These are phyloP conservation scores for Apiotrichum veenhuisii DNA, from an alignment of 1,284 basidiomycete species.

Conservation along the genomic window DNA sequence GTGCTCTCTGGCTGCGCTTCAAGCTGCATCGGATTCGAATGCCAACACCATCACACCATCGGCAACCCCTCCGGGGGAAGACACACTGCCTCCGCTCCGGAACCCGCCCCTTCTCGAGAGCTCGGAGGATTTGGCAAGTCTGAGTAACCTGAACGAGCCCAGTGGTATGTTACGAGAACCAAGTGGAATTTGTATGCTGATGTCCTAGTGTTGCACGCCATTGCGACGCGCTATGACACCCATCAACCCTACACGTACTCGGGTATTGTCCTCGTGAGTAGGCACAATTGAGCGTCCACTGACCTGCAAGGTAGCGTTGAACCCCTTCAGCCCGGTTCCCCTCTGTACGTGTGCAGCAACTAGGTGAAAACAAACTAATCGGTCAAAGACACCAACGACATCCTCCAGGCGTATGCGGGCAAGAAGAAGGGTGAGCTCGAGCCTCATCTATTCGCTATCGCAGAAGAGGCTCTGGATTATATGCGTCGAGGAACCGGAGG, in stretches of 20 bases:
- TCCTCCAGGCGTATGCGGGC: constrained; percentile 96
- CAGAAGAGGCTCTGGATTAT: constrained; percentile 96
- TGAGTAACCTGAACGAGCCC: constrained; percentile 97
- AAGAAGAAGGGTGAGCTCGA: constrained; percentile 90
- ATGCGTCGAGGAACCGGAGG: constrained; percentile 60
- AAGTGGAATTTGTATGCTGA: background rate
- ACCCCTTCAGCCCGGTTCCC: constrained; percentile 92
- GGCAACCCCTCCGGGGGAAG: constrained; percentile 27
- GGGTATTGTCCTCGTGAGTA: constrained; percentile 64
- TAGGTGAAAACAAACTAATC: constrained; percentile 1
- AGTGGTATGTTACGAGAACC: constrained; percentile 61
- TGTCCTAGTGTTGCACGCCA: constrained; percentile 82
- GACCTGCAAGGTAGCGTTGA: constrained; percentile 72
- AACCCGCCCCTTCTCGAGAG: constrained; percentile 96
- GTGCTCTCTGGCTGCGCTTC: constrained; percentile 38
- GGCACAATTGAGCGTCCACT: background rate
- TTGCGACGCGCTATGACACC: constrained; percentile 92
- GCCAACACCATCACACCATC: constrained; percentile 19
- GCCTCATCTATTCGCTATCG: constrained; percentile 97
- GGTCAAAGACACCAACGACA: constrained; percentile 73
- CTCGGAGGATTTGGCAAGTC: constrained; percentile 93
- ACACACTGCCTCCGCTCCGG: constrained; percentile 77
- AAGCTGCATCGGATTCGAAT: constrained; percentile 25
- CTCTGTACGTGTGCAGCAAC: constrained; percentile 53
- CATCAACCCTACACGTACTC: constrained; percentile 99